A percentile compares a stretch with the other conserved stretches of the same genome.
Evolutionary conservation across 495 filamentous ascomycete genomes (phyloP).

Genomic region (Acidomyces sp.): DNA sequence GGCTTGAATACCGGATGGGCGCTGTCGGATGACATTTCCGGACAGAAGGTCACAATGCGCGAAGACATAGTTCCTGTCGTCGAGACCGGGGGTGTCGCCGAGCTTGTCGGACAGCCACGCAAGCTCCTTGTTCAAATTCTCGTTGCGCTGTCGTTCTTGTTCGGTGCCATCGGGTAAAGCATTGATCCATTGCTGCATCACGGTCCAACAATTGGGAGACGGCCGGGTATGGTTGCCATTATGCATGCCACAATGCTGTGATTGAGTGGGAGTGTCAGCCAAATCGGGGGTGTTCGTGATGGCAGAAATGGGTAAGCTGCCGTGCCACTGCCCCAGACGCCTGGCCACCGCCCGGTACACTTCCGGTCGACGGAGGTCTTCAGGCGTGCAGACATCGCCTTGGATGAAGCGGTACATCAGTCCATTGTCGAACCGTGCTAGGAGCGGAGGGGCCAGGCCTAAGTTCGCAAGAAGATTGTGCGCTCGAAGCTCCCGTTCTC

Average conservation of each 20-base stretch:
- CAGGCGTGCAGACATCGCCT: slow-evolving; percentile 63
- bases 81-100: slow-evolving; percentile 59
- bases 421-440: slow-evolving; percentile 91
- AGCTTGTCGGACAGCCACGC: slow-evolving; percentile 52
- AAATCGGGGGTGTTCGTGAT: slow-evolving; percentile 21
- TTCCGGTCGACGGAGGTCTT: slow-evolving; percentile 52
- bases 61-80: slow-evolving; percentile 68
- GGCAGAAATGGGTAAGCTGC: slow-evolving; percentile 44
- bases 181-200: slow-evolving; percentile 88
- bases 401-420: slow-evolving; percentile 85
- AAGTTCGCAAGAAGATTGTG: slow-evolving; percentile 64
- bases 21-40: slow-evolving; percentile 76
- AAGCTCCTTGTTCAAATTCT: slow-evolving; percentile 61
- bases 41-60: slow-evolving; percentile 89
- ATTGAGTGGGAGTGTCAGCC: not conserved
- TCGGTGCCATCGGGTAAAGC: slow-evolving; percentile 64
- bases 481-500: slow-evolving; percentile 65
- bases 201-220: slow-evolving; percentile 75
- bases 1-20: slow-evolving; percentile 12
- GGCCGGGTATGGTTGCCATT: slow-evolving; percentile 20
- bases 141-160: slow-evolving; percentile 50
- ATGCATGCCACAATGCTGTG: slow-evolving; percentile 6
- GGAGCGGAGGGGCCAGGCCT: slow-evolving; percentile 68
- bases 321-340: slow-evolving; percentile 86
- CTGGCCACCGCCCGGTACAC: slow-evolving; percentile 76